A percentile compares a stretch with the other conserved stretches of the same genome.
These are phyloP conservation scores for Pestalotiopsis sp. DNA, from an alignment of 2,329 filamentous ascomycete genomes.

Conservation along the genomic window DNA sequence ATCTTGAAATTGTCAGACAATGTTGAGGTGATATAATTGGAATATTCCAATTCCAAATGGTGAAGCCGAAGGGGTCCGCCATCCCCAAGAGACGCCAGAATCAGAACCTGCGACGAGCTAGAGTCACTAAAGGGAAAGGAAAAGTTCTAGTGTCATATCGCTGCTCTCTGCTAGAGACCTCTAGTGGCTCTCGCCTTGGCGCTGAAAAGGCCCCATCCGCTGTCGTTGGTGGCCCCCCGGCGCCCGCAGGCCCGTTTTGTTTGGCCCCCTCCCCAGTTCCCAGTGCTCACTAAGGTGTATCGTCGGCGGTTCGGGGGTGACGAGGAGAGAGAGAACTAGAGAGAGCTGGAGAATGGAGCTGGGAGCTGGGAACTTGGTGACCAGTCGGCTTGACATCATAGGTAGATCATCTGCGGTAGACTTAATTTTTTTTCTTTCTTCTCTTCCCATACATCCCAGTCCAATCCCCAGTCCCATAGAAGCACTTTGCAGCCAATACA, in stretches of 20 bases:
- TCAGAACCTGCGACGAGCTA: background rate
- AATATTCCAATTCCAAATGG: background rate
- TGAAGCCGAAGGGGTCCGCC: background rate
- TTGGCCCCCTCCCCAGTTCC: background rate
- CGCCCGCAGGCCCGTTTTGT: background rate
- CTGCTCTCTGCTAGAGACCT: background rate
- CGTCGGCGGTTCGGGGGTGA: background rate
- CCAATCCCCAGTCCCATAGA: background rate
- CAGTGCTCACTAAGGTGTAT: background rate
- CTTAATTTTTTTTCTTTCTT: background rate
- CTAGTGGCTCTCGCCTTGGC: background rate
- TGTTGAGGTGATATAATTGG: background rate
- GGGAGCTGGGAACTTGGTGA: background rate
- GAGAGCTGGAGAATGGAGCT: background rate
- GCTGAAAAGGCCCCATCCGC: too few relatives aligned
- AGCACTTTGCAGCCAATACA: background rate
- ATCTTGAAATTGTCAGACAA: background rate
- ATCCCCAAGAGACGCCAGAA: background rate
- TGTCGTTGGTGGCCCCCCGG: background rate
- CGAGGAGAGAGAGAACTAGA: background rate
- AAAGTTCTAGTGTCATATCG: background rate
- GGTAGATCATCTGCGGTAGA: constrained; percentile 14
- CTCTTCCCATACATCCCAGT: background rate
- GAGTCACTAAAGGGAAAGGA: background rate
- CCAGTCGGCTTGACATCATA: constrained; percentile 14